Evolutionary conservation across 2,329 filamentous ascomycete genomes (phyloP).

Genomic region (Ophiocordyceps camponoti-saundersi): DNA sequence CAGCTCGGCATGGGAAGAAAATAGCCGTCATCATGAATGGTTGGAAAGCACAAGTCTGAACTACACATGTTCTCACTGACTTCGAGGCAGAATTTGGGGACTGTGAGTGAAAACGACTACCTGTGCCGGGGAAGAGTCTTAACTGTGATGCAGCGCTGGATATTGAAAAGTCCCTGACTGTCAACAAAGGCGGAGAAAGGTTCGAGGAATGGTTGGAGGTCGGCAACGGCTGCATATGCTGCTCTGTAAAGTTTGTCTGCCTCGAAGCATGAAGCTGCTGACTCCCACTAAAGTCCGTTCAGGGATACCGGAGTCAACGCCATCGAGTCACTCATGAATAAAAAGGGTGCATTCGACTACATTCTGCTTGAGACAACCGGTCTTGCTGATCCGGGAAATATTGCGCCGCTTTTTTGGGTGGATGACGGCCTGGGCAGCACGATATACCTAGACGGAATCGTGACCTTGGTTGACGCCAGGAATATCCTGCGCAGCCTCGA

Average conservation of each 20-base stretch:
- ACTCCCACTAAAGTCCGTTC: not conserved
- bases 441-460: constrained; percentile 93
- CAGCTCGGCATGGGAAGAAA: constrained; percentile 88
- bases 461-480: constrained; percentile 88
- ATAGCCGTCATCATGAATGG: constrained; percentile 97
- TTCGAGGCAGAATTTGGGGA: constrained; percentile 55
- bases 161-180: constrained; percentile 88
- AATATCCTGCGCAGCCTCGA: constrained; percentile 75
- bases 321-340: constrained; percentile 90
- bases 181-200: constrained; percentile 67
- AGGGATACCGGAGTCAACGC: constrained; percentile 87
- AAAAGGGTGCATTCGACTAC: constrained; percentile 88
- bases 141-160: constrained; percentile 49
- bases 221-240: constrained; percentile 94
- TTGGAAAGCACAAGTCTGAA: constrained; percentile 2
- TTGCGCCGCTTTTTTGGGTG: constrained; percentile 94
- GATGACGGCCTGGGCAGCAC: constrained; percentile 89
- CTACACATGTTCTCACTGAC: not conserved
- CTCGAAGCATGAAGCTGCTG: not conserved
- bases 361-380: constrained; percentile 94
- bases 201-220: constrained; percentile 93
- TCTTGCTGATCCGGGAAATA: constrained; percentile 84
- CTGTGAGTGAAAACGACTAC: constrained; percentile 33
- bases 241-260: constrained; percentile 65
- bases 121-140: constrained; percentile 2